Base-by-base conservation (phyloP, 2,329 filamentous ascomycete species). In the Kalmusia sp. region DNA sequence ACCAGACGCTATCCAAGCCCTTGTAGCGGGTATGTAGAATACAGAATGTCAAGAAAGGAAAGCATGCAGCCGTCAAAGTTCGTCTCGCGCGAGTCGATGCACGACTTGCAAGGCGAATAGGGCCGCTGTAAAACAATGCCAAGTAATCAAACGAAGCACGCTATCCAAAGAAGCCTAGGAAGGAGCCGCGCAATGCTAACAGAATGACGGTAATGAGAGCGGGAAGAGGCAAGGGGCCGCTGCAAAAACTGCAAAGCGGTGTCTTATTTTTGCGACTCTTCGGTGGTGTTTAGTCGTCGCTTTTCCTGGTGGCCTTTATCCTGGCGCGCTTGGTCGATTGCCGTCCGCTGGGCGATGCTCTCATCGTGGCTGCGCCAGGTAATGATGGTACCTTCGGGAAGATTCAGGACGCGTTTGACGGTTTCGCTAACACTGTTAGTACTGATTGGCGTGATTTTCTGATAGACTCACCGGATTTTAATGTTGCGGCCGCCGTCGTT, bases 311-410 rank as follows among this genome's bases (percentile, higher is more conserved):
- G 74, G 37, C 74, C 83, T 77, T 96, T 96, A 69, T 96, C 92
- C 64, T 93, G 91, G 57, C 93, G 89, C 51, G 91, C 91, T 75
- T 96, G 92, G 68, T 97, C 93, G 59, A 96, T 92, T 17, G 91
- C 91, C 25, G 89, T 90, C 63, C 92, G 87, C 78, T 97, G 93
- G 63, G 92, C 90, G 70, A 99, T 97, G 75, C 92, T 96, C 60
- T 93, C 91, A 70, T 97, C 93, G 75, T 99, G 95, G 71, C 90
- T 95, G 79, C 96, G 96, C 86, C 93, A 99, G 65, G 95, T 87
- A 55, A 99, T 89, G 69, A 90, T 90, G 31, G 95, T 98, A 73
- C 96, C 93, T 38, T 86, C 79, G 1, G 93, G 93, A 72, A 97
- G 91, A 62, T 86, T 85, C 51, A 99, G 86, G 61, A 96, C 83